Evolutionary conservation across 805 yeast genomes (phyloP).

Genomic region (Myxozyma udenii): DNA sequence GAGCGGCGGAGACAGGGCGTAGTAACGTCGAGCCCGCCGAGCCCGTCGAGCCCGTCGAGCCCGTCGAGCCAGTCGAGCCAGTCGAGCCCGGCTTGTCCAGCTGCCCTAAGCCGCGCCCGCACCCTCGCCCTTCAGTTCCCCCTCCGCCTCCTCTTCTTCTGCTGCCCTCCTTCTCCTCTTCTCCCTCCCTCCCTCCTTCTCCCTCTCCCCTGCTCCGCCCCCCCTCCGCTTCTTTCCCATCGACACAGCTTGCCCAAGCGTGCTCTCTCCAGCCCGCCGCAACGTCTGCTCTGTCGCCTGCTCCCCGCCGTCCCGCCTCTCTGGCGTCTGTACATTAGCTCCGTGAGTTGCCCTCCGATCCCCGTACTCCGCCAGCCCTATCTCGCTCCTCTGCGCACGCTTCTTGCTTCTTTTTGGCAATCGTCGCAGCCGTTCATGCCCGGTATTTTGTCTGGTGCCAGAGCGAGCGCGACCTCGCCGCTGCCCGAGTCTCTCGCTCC

Average conservation of each 20-base stretch:
- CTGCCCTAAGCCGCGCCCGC: too few species aligned
- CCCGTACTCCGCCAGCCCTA: too few species aligned
- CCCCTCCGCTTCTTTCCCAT: neutral
- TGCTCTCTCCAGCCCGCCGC: neutral
- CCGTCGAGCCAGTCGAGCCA: too few species aligned
- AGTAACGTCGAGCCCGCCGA: too few species aligned
- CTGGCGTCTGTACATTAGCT: neutral
- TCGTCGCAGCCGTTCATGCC: too few species aligned
- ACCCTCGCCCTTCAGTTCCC: neutral
- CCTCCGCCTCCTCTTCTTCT: neutral
- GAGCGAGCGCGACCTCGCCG: too few species aligned
- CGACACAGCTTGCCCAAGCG: neutral
- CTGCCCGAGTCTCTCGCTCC: neutral
- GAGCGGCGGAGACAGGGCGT: too few species aligned
- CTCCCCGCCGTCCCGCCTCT: neutral
- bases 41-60: too few species aligned
- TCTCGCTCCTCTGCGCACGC: neutral
- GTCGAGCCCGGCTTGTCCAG: too few species aligned
- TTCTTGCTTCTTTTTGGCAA: too few species aligned
- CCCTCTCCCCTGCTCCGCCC: conserved; percentile 2
- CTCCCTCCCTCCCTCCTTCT: neutral
- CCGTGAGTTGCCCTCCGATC: too few species aligned
- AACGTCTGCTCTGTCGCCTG: neutral
- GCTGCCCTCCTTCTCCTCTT: conserved; percentile 1
- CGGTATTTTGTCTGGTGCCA: too few species aligned